Evolutionary conservation across 306 rosid species (phyloP).

Genomic region (Trifolium fragiferum): DNA sequence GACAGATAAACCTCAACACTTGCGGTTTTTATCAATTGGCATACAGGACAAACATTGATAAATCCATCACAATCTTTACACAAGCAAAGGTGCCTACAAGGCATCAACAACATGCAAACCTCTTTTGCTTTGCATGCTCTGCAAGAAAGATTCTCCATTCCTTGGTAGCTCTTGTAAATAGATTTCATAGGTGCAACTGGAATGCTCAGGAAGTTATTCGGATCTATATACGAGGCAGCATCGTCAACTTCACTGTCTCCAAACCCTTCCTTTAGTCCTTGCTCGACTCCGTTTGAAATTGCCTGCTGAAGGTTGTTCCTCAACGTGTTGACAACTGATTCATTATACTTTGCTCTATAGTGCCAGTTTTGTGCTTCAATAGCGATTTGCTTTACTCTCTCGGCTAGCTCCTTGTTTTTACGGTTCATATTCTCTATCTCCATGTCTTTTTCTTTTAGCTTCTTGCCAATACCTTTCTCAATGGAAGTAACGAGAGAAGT

Average conservation of each 20-base stretch:
- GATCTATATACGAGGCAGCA: conserved; percentile 66
- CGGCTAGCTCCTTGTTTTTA: conserved; percentile 32
- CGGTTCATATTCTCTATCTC: conserved; percentile 80
- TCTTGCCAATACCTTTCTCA: conserved; percentile 72
- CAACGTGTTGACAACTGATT: conserved; percentile 77
- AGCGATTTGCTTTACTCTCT: conserved; percentile 84
- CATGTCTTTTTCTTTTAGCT: conserved; percentile 70
- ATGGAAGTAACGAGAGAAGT: conserved; percentile 61
- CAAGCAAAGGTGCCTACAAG: conserved; percentile 89
- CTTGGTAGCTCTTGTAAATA: conserved; percentile 44
- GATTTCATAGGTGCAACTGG: conserved; percentile 47
- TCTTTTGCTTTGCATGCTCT: conserved; percentile 75
- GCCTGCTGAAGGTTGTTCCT: conserved; percentile 86
- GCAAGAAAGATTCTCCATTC: conserved; percentile 59
- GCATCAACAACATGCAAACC: conserved; percentile 85
- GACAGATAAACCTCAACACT: conserved; percentile 76
- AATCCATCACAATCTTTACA: conserved; percentile 85
- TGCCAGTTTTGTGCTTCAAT: conserved; percentile 89
- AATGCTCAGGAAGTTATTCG: conserved; percentile 59
- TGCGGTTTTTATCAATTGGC: conserved; percentile 73
- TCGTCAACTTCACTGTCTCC: conserved; percentile 95
- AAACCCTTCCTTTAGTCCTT: conserved; percentile 82
- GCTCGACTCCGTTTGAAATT: conserved; percentile 83
- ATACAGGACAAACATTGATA: conserved; percentile 73
- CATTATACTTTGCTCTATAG: conserved; percentile 79